These are phyloP conservation scores for Macrotyloma uniflorum DNA, from an alignment of 306 rosid species.

Conservation along the genomic window DNA sequence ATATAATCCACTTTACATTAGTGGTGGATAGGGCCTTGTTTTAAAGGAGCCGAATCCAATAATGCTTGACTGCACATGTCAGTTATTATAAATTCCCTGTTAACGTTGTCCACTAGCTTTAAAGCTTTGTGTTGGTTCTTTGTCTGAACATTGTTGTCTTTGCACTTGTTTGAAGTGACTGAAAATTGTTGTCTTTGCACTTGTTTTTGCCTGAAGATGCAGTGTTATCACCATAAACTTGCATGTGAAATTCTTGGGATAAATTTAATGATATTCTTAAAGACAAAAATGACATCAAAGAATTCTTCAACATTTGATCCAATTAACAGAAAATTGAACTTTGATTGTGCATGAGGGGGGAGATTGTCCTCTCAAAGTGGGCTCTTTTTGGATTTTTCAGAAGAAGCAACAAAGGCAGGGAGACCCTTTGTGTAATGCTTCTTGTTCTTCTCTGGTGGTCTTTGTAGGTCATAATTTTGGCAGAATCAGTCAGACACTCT, in stretches of 20 bases:
- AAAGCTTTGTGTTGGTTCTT: neutral
- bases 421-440: slow-evolving; percentile 1
- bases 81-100: neutral
- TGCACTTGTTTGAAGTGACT: slow-evolving; percentile 2
- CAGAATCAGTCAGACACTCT: neutral
- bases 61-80: neutral
- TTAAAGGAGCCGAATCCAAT: neutral
- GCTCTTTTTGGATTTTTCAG: neutral
- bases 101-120: neutral
- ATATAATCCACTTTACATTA: neutral
- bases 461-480: slow-evolving; percentile 16
- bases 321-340: slow-evolving; percentile 5
- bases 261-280: neutral
- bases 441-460: neutral
- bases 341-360: slow-evolving; percentile 16
- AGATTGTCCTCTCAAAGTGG: slow-evolving; percentile 1
- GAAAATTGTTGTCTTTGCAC: neutral
- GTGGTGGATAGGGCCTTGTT: neutral
- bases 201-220: neutral
- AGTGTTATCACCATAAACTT: neutral
- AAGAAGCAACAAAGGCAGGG: neutral
- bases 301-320: neutral
- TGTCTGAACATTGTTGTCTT: neutral
- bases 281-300: neutral
- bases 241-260: slow-evolving; percentile 1